A percentile compares a stretch with the other conserved stretches of the same genome.
phyloP scores from a whole-genome alignment of 2,329 filamentous ascomycete genomes.

The Monascus ruber region DNA sequence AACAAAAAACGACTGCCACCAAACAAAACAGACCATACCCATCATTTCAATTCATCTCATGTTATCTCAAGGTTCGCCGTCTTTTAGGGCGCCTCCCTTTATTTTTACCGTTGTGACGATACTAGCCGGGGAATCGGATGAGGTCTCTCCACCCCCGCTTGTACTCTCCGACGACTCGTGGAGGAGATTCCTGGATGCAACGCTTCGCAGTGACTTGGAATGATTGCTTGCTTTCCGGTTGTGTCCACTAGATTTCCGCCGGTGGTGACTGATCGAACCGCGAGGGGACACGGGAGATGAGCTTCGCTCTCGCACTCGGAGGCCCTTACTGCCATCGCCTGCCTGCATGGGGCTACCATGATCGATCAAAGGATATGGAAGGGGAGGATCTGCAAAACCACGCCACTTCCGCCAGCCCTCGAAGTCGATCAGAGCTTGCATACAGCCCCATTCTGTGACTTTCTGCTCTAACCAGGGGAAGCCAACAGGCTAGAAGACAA shows the following conservation, averaged over 20 bases:
- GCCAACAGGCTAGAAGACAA: slow-evolving; percentile 64
- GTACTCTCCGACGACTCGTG: slow-evolving; percentile 18
- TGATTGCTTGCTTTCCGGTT: too few species aligned
- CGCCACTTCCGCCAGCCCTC: slow-evolving; percentile 98
- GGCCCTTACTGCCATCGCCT: slow-evolving; percentile 6
- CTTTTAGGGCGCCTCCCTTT: too few species aligned
- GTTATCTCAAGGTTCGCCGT: too few species aligned
- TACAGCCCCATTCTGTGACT: slow-evolving; percentile 98
- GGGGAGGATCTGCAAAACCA: slow-evolving; percentile 47
- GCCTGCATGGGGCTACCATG: slow-evolving; percentile 18
- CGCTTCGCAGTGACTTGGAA: slow-evolving; percentile 6
- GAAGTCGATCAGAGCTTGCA: slow-evolving; percentile 97
- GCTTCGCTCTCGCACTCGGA: slow-evolving; percentile 1
- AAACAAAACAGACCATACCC: too few species aligned
- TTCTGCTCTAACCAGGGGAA: slow-evolving; percentile 96
- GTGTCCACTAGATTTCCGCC: background rate
- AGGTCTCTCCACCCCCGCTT: slow-evolving; percentile 3
- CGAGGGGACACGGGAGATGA: slow-evolving; percentile 10
- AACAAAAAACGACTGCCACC: too few species aligned
- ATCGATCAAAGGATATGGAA: slow-evolving; percentile 8
- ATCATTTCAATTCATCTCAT: too few species aligned
- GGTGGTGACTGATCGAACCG: background rate
- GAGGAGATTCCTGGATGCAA: slow-evolving; percentile 15
- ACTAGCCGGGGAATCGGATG: slow-evolving; percentile 14
- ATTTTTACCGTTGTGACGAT: slow-evolving; percentile 3